phyloP scores from a whole-genome alignment of 129 eudicot species.

The Pulicaria dysenterica region DNA sequence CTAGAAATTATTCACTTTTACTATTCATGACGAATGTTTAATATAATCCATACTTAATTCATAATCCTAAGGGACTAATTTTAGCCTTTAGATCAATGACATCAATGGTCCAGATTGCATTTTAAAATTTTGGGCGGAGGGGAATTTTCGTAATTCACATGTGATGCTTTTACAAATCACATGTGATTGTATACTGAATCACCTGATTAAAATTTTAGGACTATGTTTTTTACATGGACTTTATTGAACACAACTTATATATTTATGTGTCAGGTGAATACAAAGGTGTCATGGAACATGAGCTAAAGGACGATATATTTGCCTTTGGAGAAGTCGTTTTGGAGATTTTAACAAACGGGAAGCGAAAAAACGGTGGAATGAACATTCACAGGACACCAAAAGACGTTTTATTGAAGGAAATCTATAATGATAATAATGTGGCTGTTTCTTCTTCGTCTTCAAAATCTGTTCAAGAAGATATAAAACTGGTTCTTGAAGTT shows the following conservation, averaged over 20 bases:
- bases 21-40: no score
- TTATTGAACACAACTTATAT: no score
- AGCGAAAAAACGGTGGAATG: slow-evolving; percentile 50
- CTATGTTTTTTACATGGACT: no score
- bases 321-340: slow-evolving; percentile 68
- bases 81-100: no score
- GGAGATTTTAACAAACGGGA: slow-evolving; percentile 72
- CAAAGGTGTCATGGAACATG: slow-evolving; percentile 50
- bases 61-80: no score
- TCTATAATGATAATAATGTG: slow-evolving; percentile 54
- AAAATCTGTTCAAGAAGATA: slow-evolving; percentile 49
- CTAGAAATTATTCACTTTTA: neutral
- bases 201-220: no score
- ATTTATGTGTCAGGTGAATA: slow-evolving; percentile 51
- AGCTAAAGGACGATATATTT: slow-evolving; percentile 57
- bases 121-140: no score
- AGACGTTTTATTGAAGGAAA: slow-evolving; percentile 56
- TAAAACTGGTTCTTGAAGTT: slow-evolving; percentile 56
- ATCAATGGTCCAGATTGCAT: no score
- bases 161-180: no score
- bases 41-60: no score
- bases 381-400: slow-evolving; percentile 40
- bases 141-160: no score
- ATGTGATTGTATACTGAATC: no score
- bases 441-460: slow-evolving; percentile 38